Base-by-base conservation (phyloP, 2,329 filamentous ascomycete genomes). In the Penicillium sp. region DNA sequence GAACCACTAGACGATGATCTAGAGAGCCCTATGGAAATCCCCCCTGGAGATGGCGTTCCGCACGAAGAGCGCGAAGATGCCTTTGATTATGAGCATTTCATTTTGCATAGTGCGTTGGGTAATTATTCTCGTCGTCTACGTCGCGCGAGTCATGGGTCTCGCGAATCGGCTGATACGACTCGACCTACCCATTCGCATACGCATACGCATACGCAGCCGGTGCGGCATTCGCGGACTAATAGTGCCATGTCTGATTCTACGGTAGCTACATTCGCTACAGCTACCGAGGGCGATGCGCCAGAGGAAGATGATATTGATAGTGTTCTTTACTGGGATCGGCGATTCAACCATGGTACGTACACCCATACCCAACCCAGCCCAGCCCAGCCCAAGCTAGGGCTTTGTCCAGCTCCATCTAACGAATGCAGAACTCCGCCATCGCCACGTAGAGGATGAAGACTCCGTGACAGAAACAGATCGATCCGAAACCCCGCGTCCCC, bases 31-130 rank as follows among this genome's bases (percentile, higher is more conserved):
- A 3, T 15, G 10, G 36, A 40, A 67, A 71, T 20, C 54, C 64
- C 52, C 0, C 69, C 80, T 41, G 78, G 83, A 48, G 80, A 83
- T 45, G 80, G 82, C 7, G 75, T 88, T 5, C 90, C 91, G 0
- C 93, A 97, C 65, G 93, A 97, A 74, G 91, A 97, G 69, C 88
- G 93, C 17, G 87, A 92, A 60, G 93, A 97, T 70, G 92, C 92
- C 1, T 97, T 97, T 65, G 93, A 97, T 69, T 97, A 97, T 57
- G 90, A 96, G 70, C 87, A 96, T 68, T 97, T 97, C 74, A 96
- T 96, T 70, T 80, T 97, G 12, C 91, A 97, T 70, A 96, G 90
- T 60, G 91, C 91, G 9, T 87, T 97, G 82, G 91, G 91, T 5
- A 91, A 74, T 49, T 78, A 72, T 51, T 68, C 72, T 7, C 65